Conservation (phyloP, 163 green algal genomes). For the Scenedesmus sp. region DNA sequence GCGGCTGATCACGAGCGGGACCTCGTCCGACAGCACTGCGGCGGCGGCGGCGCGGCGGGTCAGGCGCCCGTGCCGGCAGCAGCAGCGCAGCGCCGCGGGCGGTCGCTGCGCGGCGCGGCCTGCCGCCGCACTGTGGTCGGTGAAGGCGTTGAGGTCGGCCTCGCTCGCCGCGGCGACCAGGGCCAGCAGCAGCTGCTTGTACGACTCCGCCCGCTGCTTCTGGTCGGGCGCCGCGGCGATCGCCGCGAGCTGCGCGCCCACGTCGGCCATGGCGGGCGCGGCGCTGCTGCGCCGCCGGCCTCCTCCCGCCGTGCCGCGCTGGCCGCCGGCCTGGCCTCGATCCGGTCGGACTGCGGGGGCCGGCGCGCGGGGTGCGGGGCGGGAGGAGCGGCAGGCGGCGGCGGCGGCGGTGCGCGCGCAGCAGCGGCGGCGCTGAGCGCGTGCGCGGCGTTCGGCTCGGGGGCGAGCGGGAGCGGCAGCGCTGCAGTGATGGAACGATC, state of each 20-base stretch:
- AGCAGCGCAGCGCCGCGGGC: neutral
- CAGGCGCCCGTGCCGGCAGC: neutral
- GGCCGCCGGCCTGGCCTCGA: no score
- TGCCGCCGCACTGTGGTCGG: conserved; percentile 78
- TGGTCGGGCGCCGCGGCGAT: conserved; percentile 62
- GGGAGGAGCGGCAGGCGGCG: no score
- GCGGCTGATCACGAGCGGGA: conserved; percentile 87
- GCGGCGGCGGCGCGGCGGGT: neutral
- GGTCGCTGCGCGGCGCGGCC: no score
- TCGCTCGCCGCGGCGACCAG: conserved; percentile 50
- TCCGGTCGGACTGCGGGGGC: no score
- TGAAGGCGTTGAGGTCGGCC: conserved; percentile 62
- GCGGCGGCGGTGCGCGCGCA: no score
- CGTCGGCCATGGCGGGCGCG: conserved; percentile 1
- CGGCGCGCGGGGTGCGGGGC: no score
- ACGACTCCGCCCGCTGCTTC: conserved; percentile 75
- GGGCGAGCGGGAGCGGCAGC: no score
- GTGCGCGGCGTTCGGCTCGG: no score
- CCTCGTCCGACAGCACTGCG: conserved; percentile 62
- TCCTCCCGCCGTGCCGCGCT: no score
- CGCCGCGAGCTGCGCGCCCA: conserved; percentile 10
- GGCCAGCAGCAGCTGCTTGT: conserved; percentile 60
- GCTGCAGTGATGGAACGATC: no score
- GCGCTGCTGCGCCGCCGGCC: no score
- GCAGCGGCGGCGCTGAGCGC: no score